Evolutionary conservation across 2,329 filamentous ascomycete genomes (phyloP).

Genomic region (Teratosphaeria destructans): DNA sequence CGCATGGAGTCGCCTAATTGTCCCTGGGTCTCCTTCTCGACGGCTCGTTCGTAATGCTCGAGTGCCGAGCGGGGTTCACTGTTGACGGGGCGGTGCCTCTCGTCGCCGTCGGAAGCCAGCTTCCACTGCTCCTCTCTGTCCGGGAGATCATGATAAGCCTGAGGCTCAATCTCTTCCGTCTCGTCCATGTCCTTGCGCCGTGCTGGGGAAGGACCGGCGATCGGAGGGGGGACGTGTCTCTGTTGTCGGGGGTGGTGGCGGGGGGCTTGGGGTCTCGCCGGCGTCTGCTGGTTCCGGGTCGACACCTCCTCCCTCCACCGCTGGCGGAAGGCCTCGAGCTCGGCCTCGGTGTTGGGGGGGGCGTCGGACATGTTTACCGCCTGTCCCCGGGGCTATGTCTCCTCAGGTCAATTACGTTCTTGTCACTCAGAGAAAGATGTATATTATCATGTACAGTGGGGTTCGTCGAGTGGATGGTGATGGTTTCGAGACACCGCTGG

Average conservation of each 20-base stretch:
- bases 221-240: constrained; percentile 4
- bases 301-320: constrained; percentile 78
- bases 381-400: background rate
- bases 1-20: constrained; percentile 79
- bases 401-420: background rate
- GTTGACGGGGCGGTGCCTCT: constrained; percentile 23
- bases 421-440: background rate
- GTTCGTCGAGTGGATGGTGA: background rate
- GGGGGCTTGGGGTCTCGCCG: background rate
- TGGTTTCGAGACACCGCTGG: background rate
- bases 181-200: constrained; percentile 24
- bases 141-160: constrained; percentile 36
- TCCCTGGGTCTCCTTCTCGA: constrained; percentile 76
- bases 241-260: background rate
- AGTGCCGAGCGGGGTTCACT: constrained; percentile 63
- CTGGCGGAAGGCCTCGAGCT: constrained; percentile 76
- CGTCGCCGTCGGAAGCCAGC: constrained; percentile 29
- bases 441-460: background rate
- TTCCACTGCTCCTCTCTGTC: constrained; percentile 35
- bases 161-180: constrained; percentile 31
- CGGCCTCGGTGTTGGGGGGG: constrained; percentile 31
- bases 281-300: constrained; percentile 33
- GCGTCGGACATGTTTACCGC: background rate
- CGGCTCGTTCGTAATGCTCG: constrained; percentile 86
- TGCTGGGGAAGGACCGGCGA: constrained; percentile 10